Evolutionary conservation across 2,329 filamentous ascomycete species (phyloP), one percentile per base, ranked within the genome.

Genomic region (Verticillium tricorpus): DNA sequence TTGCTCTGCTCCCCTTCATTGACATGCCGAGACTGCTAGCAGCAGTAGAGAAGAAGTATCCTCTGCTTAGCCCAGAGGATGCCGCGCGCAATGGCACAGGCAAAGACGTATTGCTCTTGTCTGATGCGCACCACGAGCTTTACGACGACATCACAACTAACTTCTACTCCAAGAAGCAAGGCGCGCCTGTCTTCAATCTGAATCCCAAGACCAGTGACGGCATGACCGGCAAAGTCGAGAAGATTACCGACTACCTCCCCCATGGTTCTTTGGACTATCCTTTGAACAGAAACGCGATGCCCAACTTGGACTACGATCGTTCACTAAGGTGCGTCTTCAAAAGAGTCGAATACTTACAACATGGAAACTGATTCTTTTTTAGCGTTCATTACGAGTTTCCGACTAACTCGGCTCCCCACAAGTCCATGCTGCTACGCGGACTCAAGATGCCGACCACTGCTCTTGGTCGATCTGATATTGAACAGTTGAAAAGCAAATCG

Each of bases 1-100:
- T 99, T 60, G 93, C 92, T 2, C 80, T 99, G 22, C 82, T 99
- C 37, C 95, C 95, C 0, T 99, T 98, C 74, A 99, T 99, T 69
- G 93, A 99, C 69, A 95, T 96, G 82, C 87, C 89, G 59, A 88
- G 93, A 60, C 80, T 99, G 19, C 80, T 99, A 9, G 82, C 84
- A 19, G 94, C 94, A 9, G 94, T 98, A 80, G 84, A 86, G 57
- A 89, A 87, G 66, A 92, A 90, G 69, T 97, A 97, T 70, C 90
- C 90, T 7, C 79, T 91, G 15, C 80, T 99, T 4, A 91, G 86
- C 17, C 81, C 87, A 0, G 91, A 92, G 56, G 95, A 98, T 71
- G 80, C 82, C 54, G 85, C 85, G 31, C 89, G 96, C 31, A 99
- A 99, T 71, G 84, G 85, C 32, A 79, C 89, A 45, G 95, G 95